Base-by-base conservation (phyloP, 148 eudicot genomes). In the Polygonum aviculare region DNA sequence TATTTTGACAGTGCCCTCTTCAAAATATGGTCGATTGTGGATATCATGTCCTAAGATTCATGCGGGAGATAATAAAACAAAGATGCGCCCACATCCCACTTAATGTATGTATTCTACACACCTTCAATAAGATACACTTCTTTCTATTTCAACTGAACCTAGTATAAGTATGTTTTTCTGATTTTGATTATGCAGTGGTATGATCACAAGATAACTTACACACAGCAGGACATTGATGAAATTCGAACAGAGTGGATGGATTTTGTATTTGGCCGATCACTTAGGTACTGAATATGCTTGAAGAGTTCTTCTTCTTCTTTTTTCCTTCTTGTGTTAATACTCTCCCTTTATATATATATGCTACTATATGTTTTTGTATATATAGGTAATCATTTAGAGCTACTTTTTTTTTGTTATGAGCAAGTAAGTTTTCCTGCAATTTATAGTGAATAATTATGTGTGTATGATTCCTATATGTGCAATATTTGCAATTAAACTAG, bases 31-130 rank as follows among this genome's bases (percentile, higher is more conserved):
- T 54, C 10, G 59, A 54, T 54, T 54, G 59, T n/a, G 59, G 59
- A 4, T 54, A 54, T 54, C 7, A 54, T n/a, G 59, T 54, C 9
- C 1, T 54, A 22, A 54, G 59, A 54, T 54, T n/a, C 22, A 54
- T 54, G 26, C 59, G 59, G 59, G 59, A 54, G 59, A 54, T 54
- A 54, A 54, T 54, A 54, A n/a, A n/a, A n/a, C 59, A 54, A 54
- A 54, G 59, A 54, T 54, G 7, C 22, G 8, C 21, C 59, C 59
- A n/a, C 59, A 54, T 54, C 59, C 59, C 59, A n/a, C 21, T 6
- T n/a, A 5, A 14, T 54, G 59, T 54, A 54, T 54, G 59, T 54
- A 54, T 54, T n/a, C 8, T 54, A 54, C 8, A 7, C 7, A 18
- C 59, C 21, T 54, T n/a, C 8, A 54, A 54, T 54, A 54, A 4